Base-by-base conservation (phyloP, 352 stramenopile genomes). In the Phytophthora fragariaefolia region DNA sequence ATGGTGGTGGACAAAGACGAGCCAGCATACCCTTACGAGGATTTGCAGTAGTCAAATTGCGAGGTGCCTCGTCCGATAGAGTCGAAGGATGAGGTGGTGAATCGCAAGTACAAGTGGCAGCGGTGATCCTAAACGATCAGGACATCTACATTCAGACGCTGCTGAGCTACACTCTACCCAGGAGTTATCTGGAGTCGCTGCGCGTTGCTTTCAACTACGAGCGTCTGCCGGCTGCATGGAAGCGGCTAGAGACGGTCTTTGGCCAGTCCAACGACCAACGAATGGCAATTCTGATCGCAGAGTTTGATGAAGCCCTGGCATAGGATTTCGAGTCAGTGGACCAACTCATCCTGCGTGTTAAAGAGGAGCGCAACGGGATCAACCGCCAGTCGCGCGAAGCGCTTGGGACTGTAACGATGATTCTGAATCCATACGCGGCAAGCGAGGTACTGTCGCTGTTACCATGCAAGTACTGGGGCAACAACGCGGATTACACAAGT, bases 101-200 rank as follows among this genome's bases (percentile, higher is more conserved):
- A 46, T 20, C 2, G 18, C 2, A 18, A 7, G 3, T 30, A 45
- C 18, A 9, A 27, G 17, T 51, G 48, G 22, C 30, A 65, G n/a
- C 17, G 24, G 57, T 30, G 1, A 52, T 65, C 12, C 3, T 58
- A 6, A 20, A 52, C 5, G 20, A 66, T 1, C n/a, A 66, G 8
- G 47, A 45, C 18, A 36, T 17, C 3, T 55, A 55, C 49, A 55
- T 66, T 50, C 59, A 55, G 22, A 13, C 48, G 20, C 27, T 65
- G 34, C 34, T 65, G 1, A 58, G 7, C 23, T 4, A 17, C n/a
- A n/a, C n/a, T n/a, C n/a, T n/a, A n/a, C n/a, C n/a, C n/a, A n/a
- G n/a, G n/a, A n/a, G n/a, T n/a, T 36, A 36, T 12, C 30, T 36
- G 30, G 30, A 36, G 30, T 36, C 30, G 30, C 30, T 6, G 30